Base-by-base conservation (phyloP, 78 protist species). In the Diacronema lutheri region DNA sequence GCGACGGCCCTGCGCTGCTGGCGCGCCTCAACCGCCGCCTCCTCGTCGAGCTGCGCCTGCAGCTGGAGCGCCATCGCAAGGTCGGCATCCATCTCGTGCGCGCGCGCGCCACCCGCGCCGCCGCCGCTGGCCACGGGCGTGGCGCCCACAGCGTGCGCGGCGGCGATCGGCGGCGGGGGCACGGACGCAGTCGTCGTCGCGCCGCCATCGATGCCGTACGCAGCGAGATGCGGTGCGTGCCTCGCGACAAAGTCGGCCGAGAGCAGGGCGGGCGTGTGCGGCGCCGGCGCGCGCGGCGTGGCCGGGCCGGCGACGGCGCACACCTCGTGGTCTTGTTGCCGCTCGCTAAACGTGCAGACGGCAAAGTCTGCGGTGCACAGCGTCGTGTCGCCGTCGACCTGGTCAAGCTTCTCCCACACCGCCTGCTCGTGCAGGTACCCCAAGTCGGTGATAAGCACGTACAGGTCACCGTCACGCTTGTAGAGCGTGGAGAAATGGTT, bases 401-500 rank as follows among this genome's bases (percentile, higher is more conserved):
- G 76, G 44, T 38, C 33, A 0, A 20, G 57, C 65, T 5, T 41
- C 82, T 76, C 82, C 89, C 88, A n/a, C 29, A 88, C 90, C 10
- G 81, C 41, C 21, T 50, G n/a, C 33, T 85, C 83, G 80, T 81
- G 81, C 85, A 25, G n/a, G 62, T 40, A 85, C 40, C 91, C 91
- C 13, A 60, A 33, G 72, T 89, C 92, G 10, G 92, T 89, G 25
- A 26, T 66, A n/a, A 89, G 86, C 33, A 73, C 19, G 80, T 89
- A 89, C 50, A 89, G 69, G 21, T 80, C 78, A 44, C 61, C 60
- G 33, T 40, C 72, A 38, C 57, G 40, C 85, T 86, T 83, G 38
- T 77, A 40, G 41, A 83, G 14, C 31, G 92, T 89, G 35, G 79
- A 66, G 56, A 89, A 89, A 64, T 89, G 92, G 69, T 89, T 89